phyloP scores from a whole-genome alignment of 1,139 yeast genomes.

The Nakaseomyces sp. region DNA sequence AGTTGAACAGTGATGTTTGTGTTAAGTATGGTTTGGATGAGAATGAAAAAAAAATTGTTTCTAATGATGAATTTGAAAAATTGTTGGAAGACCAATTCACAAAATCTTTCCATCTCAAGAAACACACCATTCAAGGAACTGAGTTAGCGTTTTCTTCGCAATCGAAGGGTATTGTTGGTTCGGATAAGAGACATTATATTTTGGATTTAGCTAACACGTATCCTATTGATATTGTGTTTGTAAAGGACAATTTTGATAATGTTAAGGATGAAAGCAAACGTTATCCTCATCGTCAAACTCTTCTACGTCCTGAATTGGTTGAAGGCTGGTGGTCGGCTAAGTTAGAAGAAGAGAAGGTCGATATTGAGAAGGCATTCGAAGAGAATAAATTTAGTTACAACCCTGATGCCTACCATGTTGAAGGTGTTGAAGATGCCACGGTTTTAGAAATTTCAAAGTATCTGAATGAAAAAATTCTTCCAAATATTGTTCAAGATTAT shows the following conservation, averaged over 20 bases:
- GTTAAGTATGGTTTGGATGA: slow-evolving; percentile 67
- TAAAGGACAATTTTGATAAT: slow-evolving; percentile 43
- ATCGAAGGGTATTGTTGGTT: slow-evolving; percentile 77
- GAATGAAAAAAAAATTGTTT: slow-evolving; percentile 38
- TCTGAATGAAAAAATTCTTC: slow-evolving; percentile 50
- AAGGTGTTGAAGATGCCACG: slow-evolving; percentile 47
- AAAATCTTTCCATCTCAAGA: slow-evolving; percentile 68
- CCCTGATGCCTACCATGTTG: slow-evolving; percentile 65
- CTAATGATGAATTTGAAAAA: slow-evolving; percentile 43
- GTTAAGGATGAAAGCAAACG: slow-evolving; percentile 36
- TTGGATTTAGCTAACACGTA: slow-evolving; percentile 78
- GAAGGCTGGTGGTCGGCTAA: slow-evolving; percentile 82
- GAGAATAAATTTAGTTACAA: slow-evolving; percentile 53
- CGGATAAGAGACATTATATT: slow-evolving; percentile 76
- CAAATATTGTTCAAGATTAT: slow-evolving; percentile 49
- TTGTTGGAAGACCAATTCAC: slow-evolving; percentile 54
- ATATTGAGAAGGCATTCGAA: slow-evolving; percentile 45
- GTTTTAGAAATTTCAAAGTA: slow-evolving; percentile 64
- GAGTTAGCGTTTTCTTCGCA: slow-evolving; percentile 64
- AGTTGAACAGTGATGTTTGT: slow-evolving; percentile 25
- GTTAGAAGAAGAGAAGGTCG: slow-evolving; percentile 40
- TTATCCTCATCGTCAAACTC: slow-evolving; percentile 76
- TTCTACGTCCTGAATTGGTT: slow-evolving; percentile 79
- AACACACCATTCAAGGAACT: slow-evolving; percentile 48
- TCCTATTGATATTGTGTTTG: slow-evolving; percentile 74